These are phyloP conservation scores for Juncus inflexus DNA, from an alignment of 176 grass and related monocot species.

Conservation along the genomic window DNA sequence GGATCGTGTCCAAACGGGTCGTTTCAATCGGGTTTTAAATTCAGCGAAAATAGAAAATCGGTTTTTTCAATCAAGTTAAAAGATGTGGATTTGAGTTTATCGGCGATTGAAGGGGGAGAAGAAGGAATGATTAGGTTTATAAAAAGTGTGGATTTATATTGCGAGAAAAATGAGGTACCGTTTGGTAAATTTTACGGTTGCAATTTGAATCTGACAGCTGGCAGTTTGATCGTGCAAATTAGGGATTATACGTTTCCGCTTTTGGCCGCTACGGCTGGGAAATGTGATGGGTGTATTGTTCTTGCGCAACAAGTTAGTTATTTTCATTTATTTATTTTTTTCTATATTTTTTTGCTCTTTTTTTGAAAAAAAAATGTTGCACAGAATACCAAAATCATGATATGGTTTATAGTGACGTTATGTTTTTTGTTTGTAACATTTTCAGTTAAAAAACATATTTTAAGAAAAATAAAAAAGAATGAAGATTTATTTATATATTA, in stretches of 20 bases:
- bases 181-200: slow-evolving; percentile 93
- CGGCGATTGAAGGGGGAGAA: slow-evolving; percentile 71
- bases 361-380: too few relatives aligned
- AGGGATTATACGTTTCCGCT: slow-evolving; percentile 90
- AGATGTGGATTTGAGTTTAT: slow-evolving; percentile 83
- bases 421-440: too few relatives aligned
- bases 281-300: slow-evolving; percentile 88
- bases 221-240: slow-evolving; percentile 52
- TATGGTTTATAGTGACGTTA: slow-evolving; percentile 7
- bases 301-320: slow-evolving; percentile 85
- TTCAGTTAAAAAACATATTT: too few relatives aligned
- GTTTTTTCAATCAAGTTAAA: slow-evolving; percentile 69
- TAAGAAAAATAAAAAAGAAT: too few relatives aligned
- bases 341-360: slow-evolving; percentile 10
- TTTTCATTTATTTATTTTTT: slow-evolving; percentile 14
- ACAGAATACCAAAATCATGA: background rate
- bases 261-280: slow-evolving; percentile 67
- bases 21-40: slow-evolving; percentile 93
- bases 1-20: slow-evolving; percentile 23
- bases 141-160: slow-evolving; percentile 61
- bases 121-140: slow-evolving; percentile 83
- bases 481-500: too few relatives aligned
- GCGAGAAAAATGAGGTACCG: slow-evolving; percentile 76
- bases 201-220: slow-evolving; percentile 76
- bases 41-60: slow-evolving; percentile 64